phyloP scores from a whole-genome alignment of 2,329 filamentous ascomycete species.

The Monosporascus sp. region DNA sequence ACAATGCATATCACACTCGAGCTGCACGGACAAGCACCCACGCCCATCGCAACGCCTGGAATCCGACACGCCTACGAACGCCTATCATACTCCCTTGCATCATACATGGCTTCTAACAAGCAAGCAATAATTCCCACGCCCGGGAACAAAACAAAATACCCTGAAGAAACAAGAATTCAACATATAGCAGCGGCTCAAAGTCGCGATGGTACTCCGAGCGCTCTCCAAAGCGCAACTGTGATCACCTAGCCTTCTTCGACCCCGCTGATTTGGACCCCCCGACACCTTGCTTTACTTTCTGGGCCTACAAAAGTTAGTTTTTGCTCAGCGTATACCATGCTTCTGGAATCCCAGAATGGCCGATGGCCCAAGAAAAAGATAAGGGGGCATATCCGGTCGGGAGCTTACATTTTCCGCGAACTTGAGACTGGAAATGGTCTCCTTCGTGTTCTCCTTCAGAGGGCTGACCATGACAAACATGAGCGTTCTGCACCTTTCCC shows the following conservation, averaged over 20 bases:
- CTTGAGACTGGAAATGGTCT: conserved; percentile 89
- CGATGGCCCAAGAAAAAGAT: neutral
- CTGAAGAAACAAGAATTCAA: neutral
- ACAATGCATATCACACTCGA: neutral
- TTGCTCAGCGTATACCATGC: neutral
- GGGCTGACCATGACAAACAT: conserved; percentile 99
- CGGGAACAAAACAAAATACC: neutral
- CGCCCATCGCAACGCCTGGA: neutral
- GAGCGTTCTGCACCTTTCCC: conserved; percentile 92
- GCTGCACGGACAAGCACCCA: neutral
- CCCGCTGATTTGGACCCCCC: neutral
- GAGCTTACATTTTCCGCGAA: conserved; percentile 82
- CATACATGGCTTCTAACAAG: neutral
- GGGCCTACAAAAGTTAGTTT: neutral
- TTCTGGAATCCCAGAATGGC: too few species aligned
- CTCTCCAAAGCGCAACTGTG: neutral
- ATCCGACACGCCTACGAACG: neutral
- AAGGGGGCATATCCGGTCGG: neutral
- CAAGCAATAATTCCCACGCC: neutral
- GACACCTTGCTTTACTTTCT: conserved; percentile 1
- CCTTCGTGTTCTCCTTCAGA: conserved; percentile 80
- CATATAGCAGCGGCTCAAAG: too few species aligned
- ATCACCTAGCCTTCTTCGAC: neutral
- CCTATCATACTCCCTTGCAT: neutral
- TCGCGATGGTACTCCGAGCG: too few species aligned